A percentile compares a stretch with the other conserved stretches of the same genome.
Conservation (phyloP, 139 green algal genomes). For the Nannochloris sp. region DNA sequence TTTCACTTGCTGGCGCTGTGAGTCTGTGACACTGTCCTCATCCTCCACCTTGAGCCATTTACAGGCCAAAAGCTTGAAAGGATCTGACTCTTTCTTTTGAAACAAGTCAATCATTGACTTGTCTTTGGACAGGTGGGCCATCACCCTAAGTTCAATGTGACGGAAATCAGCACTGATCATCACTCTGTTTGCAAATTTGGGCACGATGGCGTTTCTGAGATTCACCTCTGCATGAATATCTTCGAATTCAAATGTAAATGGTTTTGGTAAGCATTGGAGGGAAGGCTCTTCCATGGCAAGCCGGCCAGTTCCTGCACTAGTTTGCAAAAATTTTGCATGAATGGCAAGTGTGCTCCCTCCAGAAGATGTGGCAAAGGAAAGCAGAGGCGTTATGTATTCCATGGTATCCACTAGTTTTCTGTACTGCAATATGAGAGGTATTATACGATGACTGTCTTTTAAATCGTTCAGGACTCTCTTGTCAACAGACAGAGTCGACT, state of each 20-base stretch:
- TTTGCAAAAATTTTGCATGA: slow-evolving; percentile 50
- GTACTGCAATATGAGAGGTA: slow-evolving; percentile 50
- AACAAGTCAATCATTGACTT: slow-evolving; percentile 43
- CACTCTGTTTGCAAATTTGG: neutral
- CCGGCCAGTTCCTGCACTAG: slow-evolving; percentile 54
- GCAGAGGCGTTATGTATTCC: neutral
- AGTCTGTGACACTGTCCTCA: slow-evolving; percentile 30
- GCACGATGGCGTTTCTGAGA: neutral
- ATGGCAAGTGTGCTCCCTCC: neutral
- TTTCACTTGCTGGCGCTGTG: slow-evolving; percentile 54
- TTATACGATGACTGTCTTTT: slow-evolving; percentile 33
- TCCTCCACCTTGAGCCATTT: slow-evolving; percentile 38
- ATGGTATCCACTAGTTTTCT: slow-evolving; percentile 46
- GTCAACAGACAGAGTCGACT: neutral
- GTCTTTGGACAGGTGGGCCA: slow-evolving; percentile 79
- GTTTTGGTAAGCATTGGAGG: slow-evolving; percentile 51
- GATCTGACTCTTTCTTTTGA: slow-evolving; percentile 39
- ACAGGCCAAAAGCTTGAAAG: slow-evolving; percentile 64
- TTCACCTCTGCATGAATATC: slow-evolving; percentile 6
- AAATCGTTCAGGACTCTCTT: slow-evolving; percentile 47
- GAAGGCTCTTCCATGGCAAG: slow-evolving; percentile 70
- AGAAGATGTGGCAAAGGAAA: neutral
- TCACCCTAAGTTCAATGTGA: slow-evolving; percentile 80
- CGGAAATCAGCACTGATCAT: slow-evolving; percentile 66
- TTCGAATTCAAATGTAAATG: slow-evolving; percentile 12